Evolutionary conservation across 2,329 filamentous ascomycete genomes (phyloP), one percentile per base, ranked within the genome.

Genomic region (Xylaria sp.): DNA sequence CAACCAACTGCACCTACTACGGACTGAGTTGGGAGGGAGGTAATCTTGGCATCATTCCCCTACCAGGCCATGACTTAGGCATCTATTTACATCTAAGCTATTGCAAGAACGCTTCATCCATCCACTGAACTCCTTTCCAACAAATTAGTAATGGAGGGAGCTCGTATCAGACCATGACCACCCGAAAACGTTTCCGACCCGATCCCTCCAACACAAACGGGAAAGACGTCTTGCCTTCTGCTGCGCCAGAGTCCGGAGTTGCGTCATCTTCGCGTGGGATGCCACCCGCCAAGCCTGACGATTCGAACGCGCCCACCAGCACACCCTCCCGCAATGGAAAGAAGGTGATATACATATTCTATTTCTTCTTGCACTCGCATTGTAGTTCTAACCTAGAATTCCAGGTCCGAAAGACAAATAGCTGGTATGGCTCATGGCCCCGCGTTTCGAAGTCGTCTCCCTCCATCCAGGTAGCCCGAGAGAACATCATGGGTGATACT

Each of bases 371-470:
- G 25, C 5, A n/a, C 23, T 61, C 52, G 39, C 59, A 18, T 58
- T 69, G 39, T 67, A 28, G 23, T 67, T 62, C 70, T 75, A 61
- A 73, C 62, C 1, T 20, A 52, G 52, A 39, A 8, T 66, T 55
- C 1, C 73, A 88, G 86, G 78, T 85, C 46, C 83, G 82, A 68
- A 88, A 88, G 75, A 79, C 84, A 9, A 82, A 82, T 57, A 90
- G 88, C 77, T 91, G 88, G 89, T 90, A 90, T 77, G 87, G 87
- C 62, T 87, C 88, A 20, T 90, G 87, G 87, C 86, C 87, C 20
- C 82, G 86, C 69, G 77, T 79, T 41, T 81, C 85, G 36, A 90
- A 90, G 75, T 86, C 88, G 7, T 80, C 82, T 18, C 83, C 89
- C 33, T 90, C 88, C 9, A 90, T 86, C 6, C 86, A 88, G 61